Evolutionary conservation across 2,329 filamentous ascomycete genomes (phyloP), one percentile per base, ranked within the genome.

Genomic region (Stachybotrys echinatus): DNA sequence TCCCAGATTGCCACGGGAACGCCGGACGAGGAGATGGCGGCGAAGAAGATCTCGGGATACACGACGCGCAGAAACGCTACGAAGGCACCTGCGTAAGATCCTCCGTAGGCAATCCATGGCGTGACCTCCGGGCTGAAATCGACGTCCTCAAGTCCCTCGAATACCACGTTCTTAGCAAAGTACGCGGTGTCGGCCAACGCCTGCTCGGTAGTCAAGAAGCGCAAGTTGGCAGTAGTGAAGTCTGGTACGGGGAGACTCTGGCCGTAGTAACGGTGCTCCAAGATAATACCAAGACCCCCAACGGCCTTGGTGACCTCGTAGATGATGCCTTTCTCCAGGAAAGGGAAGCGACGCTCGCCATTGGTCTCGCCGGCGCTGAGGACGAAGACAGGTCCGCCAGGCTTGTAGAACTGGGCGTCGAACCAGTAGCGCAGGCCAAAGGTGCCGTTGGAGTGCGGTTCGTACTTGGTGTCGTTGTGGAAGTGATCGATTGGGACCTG

Each of bases 191-290:
- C 90, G 7, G 89, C 89, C 38, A 95, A 65, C 0, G 89, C 84
- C 65, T 95, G 90, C 58, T 92, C 87, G 0, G 89, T 94, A 1
- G 88, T 86, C 60, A 95, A 72, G 72, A 94, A 95, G 3, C 90
- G 84, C 55, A 95, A 69, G 58, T 81, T 92, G 62, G 87, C 71
- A 0, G 82, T 85, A 57, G 68, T 75, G 40, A 92, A 74, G 59
- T 92, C 78, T 1, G 75, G 65, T 0, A 81, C 80, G 0, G 89
- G 89, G 49, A 85, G 84, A 63, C 87, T 92, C 12, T 75, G 76
- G 50, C 90, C 90, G 62, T 95, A 95, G 74, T 95, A 95, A 23
- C 90, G 82, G 62, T 95, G 90, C 70, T 95, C 90, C 3, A 95
- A 77, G 44, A 95, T 80, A 3, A 95, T 86, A 3, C 85, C 89